Conservation (phyloP, 805 yeast species). For the Metschnikowia lachancei region DNA sequence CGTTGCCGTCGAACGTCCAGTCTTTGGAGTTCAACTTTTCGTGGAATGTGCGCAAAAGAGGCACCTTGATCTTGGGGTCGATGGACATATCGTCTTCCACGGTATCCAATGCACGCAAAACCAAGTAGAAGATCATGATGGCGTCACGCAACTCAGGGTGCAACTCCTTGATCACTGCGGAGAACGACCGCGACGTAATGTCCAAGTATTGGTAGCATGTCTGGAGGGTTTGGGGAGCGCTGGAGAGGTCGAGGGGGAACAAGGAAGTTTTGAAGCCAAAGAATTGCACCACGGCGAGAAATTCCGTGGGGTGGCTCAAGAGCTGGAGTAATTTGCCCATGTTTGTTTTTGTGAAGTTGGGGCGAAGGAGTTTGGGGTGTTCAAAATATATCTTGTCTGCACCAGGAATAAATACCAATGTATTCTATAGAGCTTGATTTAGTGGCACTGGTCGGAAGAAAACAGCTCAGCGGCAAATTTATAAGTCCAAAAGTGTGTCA, state of each 20-base stretch:
- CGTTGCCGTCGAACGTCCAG: slow-evolving; percentile 80
- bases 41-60: slow-evolving; percentile 67
- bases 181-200: slow-evolving; percentile 84
- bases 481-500: no score
- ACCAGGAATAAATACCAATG: no score
- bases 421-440: no score
- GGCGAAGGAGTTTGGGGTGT: no score
- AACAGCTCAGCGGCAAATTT: no score
- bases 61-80: slow-evolving; percentile 66
- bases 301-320: slow-evolving; percentile 66
- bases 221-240: slow-evolving; percentile 32
- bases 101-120: slow-evolving; percentile 89
- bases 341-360: not conserved
- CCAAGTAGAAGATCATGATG: slow-evolving; percentile 78
- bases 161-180: slow-evolving; percentile 87
- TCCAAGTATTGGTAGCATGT: slow-evolving; percentile 68
- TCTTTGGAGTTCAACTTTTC: slow-evolving; percentile 58
- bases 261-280: slow-evolving; percentile 49
- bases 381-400: no score
- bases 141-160: slow-evolving; percentile 85
- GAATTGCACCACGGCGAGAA: slow-evolving; percentile 64
- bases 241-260: slow-evolving; percentile 46
- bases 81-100: slow-evolving; percentile 94
- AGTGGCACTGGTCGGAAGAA: no score
- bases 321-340: slow-evolving; percentile 66